These are phyloP conservation scores for Xylariaceae sp. DNA, from an alignment of 2,329 filamentous ascomycete genomes.

Conservation along the genomic window DNA sequence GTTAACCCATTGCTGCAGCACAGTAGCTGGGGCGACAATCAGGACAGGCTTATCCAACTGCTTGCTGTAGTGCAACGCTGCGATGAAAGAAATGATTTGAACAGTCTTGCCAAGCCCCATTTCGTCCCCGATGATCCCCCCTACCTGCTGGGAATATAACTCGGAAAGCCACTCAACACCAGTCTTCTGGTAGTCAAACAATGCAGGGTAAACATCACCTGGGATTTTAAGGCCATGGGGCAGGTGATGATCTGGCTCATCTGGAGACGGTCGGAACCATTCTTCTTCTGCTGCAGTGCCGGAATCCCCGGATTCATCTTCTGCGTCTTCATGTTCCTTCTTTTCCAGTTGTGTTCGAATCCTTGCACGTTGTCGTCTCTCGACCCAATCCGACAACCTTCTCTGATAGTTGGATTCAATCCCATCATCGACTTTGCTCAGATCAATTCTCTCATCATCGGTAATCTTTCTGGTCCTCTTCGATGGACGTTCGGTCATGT, in stretches of 20 bases:
- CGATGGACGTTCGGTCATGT: constrained; percentile 35
- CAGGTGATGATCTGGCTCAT: constrained; percentile 69
- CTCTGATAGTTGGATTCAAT: constrained; percentile 76
- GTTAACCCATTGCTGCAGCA: constrained; percentile 96
- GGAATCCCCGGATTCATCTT: constrained; percentile 32
- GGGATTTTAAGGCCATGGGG: constrained; percentile 76
- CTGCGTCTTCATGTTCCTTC: constrained; percentile 35
- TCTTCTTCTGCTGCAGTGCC: constrained; percentile 48
- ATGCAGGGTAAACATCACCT: constrained; percentile 84
- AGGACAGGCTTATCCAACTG: constrained; percentile 81
- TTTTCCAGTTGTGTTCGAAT: constrained; percentile 33
- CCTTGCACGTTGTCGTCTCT: constrained; percentile 58
- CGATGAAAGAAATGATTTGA: constrained; percentile 71
- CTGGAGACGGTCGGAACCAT: constrained; percentile 85
- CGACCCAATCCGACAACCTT: constrained; percentile 72
- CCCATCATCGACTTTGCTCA: constrained; percentile 75
- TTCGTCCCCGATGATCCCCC: constrained; percentile 93
- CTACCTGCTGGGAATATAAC: constrained; percentile 81
- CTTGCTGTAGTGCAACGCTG: constrained; percentile 87
- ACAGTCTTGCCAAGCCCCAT: constrained; percentile 98
- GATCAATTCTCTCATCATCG: constrained; percentile 42
- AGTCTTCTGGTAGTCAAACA: constrained; percentile 97
- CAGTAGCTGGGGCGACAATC: constrained; percentile 87
- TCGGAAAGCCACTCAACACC: constrained; percentile 96
- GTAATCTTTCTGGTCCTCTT: constrained; percentile 41